phyloP scores from a whole-genome alignment of 73 alveolate genomes.

The Effrenium voratum region DNA sequence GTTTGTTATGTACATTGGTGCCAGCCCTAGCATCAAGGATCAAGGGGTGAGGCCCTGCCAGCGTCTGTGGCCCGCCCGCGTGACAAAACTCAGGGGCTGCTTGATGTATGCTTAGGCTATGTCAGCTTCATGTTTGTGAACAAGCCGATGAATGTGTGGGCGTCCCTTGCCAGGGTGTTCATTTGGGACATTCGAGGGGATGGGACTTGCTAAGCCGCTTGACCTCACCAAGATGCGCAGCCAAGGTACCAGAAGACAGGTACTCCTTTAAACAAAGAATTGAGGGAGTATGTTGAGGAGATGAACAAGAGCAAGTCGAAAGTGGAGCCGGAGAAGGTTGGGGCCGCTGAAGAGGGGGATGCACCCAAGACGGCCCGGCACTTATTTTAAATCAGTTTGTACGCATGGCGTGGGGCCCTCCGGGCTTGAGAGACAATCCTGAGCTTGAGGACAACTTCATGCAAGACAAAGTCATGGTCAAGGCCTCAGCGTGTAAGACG shows the following conservation, averaged over 20 bases:
- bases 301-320: slow-evolving; percentile 53
- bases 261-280: slow-evolving; percentile 53
- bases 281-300: slow-evolving; percentile 81
- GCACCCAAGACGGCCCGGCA: not conserved
- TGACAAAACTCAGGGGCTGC: not conserved
- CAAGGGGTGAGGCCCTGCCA: not conserved
- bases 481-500: not conserved
- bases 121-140: slow-evolving; percentile 84
- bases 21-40: not conserved
- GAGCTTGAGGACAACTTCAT: no score
- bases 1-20: slow-evolving; percentile 54
- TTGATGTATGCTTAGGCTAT: not conserved
- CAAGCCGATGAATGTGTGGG: slow-evolving; percentile 87
- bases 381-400: no score
- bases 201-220: not conserved
- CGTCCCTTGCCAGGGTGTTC: slow-evolving; percentile 1
- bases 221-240: not conserved
- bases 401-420: no score
- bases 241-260: slow-evolving; percentile 87
- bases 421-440: not conserved
- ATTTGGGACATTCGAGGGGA: not conserved
- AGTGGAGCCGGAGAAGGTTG: slow-evolving; percentile 85
- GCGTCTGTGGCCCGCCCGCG: no score
- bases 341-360: slow-evolving; percentile 36
- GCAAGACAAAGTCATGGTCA: not conserved